Base-by-base conservation (phyloP, 1,284 basidiomycete genomes). In the Tremellales sp. region DNA sequence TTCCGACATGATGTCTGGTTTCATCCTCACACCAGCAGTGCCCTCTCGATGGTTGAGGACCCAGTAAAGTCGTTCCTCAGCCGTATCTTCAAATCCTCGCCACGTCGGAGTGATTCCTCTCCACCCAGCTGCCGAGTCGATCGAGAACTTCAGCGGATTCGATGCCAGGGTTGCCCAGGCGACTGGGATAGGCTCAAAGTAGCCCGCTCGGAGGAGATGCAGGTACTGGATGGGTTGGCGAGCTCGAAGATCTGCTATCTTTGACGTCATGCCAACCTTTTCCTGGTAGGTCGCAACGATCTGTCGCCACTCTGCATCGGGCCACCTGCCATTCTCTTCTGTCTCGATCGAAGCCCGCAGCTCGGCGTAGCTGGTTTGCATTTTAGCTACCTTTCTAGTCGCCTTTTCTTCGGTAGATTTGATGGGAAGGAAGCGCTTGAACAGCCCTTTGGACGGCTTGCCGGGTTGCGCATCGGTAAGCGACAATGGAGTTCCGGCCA, bases 1-100 rank as follows among this genome's bases (percentile, higher is more conserved):
- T 9, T 31, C 55, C 6, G 47, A 50, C 28, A 54, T 52, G 32
- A 50, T 45, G 31, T 57, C 55, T 10, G 55, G 55, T 39, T 55
- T 57, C 42, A 57, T 34, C 13, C 53, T 29, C 18, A 45, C 42
- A 8, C 49, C 48, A 10, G 14, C 22, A 10, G 21, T 38, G 2
- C 53, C 55, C 24, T 54, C 55, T 10, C 53, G 53, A 35, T 56
- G 55, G 28, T 57, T 57, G 35, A 57, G 26, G 3, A 57, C 55
- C 53, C 55, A 57, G 38, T 57, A 57, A n/a, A 57, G 34, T 24
- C 55, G 42, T 28, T 57, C 55, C 29, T 57, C 55, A 13, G 55
- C 55, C 10, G 53, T 54, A 45, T 54, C 53, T 32, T 54, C 53
- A 29, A 41, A 54, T 14, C 53, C 53, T 40, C 53, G 25, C 47